Conservation (phyloP, 768 basidiomycete genomes). For the Harrya chromipes region DNA sequence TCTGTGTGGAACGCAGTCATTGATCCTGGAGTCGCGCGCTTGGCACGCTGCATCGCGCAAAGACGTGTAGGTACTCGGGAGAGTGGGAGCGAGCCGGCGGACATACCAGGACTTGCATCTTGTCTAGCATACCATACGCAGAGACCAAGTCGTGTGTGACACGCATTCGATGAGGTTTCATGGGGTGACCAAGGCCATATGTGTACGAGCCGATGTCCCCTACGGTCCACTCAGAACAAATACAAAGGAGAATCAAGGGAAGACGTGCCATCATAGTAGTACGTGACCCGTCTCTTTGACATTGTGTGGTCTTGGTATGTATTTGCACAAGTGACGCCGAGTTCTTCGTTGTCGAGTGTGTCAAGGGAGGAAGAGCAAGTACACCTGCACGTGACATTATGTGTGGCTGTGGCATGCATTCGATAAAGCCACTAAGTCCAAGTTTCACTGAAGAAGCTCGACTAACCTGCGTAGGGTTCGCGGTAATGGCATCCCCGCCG, state of each 20-base stretch:
- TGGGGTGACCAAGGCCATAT: constrained; percentile 86
- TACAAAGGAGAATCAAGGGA: background rate
- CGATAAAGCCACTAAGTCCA: no score
- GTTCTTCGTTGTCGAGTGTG: background rate
- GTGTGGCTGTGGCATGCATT: constrained; percentile 9
- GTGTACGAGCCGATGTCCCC: constrained; percentile 74
- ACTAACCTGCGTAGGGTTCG: no score
- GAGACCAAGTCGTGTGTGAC: constrained; percentile 91
- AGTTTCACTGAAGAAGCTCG: no score
- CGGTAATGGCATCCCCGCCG: constrained; percentile 25
- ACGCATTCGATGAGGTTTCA: constrained; percentile 95
- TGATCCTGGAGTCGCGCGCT: constrained; percentile 63
- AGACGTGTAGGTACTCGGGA: background rate
- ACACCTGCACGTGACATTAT: constrained; percentile 15
- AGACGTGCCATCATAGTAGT: constrained; percentile 73
- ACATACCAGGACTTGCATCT: constrained; percentile 86
- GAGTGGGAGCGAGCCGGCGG: background rate
- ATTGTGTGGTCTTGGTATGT: constrained; percentile 30
- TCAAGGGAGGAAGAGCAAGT: background rate
- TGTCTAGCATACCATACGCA: constrained; percentile 89
- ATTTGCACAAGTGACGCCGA: no score
- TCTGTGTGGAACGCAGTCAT: constrained; percentile 98
- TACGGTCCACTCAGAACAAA: constrained; percentile 25
- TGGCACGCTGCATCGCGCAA: constrained; percentile 52
- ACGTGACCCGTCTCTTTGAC: constrained; percentile 73